A percentile compares a stretch with the other conserved stretches of the same genome.
Conservation (phyloP, 1,139 yeast genomes). For the Candida smagusa region DNA sequence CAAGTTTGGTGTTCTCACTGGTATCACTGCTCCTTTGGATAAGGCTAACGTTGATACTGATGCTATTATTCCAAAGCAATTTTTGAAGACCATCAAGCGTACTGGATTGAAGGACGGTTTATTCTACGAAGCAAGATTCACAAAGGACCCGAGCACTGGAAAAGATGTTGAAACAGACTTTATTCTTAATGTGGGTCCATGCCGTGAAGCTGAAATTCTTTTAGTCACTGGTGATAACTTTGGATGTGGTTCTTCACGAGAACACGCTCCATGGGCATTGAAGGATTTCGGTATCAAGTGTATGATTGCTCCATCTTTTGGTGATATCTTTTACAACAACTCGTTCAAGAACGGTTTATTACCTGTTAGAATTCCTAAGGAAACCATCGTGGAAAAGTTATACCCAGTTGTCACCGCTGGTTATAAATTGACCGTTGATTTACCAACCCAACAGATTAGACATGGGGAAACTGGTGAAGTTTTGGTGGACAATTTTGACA, state of each 20-base stretch:
- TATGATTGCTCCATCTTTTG: constrained; percentile 95
- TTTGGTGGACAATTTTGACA: constrained; percentile 75
- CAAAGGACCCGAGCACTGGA: constrained; percentile 61
- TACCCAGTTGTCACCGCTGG: constrained; percentile 79
- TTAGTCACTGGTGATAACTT: constrained; percentile 95
- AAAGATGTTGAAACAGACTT: constrained; percentile 83
- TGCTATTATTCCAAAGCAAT: constrained; percentile 97
- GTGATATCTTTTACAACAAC: constrained; percentile 96
- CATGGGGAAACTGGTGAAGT: constrained; percentile 67
- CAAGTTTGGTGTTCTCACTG: constrained; percentile 69
- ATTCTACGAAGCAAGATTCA: constrained; percentile 84
- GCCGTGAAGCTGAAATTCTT: constrained; percentile 72
- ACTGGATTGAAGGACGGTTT: constrained; percentile 88
- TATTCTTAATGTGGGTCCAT: constrained; percentile 81
- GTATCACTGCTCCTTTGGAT: constrained; percentile 90
- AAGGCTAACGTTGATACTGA: constrained; percentile 97
- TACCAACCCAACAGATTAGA: constrained; percentile 78
- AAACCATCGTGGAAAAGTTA: constrained; percentile 64
- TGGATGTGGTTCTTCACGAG: constrained; percentile 99
- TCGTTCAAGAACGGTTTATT: constrained; percentile 92
- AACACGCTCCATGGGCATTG: constrained; percentile 99
- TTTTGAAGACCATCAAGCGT: constrained; percentile 93
- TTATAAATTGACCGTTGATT: constrained; percentile 69
- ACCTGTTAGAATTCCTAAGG: constrained; percentile 84
- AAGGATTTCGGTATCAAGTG: constrained; percentile 95